phyloP scores from a whole-genome alignment of 305 asterid genomes.

The Fraxinus platypoda region DNA sequence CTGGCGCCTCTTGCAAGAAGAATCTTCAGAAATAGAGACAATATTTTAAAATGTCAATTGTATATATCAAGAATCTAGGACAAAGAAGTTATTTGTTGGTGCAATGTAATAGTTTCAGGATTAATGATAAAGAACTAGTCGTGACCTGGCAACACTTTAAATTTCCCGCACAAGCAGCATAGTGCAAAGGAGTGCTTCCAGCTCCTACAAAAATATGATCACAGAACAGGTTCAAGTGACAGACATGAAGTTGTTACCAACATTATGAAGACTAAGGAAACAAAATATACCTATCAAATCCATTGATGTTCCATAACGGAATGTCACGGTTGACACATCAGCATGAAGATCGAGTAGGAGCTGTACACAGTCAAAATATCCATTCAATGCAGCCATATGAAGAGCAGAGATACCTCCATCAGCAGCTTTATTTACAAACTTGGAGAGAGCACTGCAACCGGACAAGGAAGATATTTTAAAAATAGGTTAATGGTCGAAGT shows the following conservation, averaged over 20 bases:
- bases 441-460: constrained; percentile 65
- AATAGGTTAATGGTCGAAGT: background rate
- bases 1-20: constrained; percentile 88
- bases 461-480: constrained; percentile 11
- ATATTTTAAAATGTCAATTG: background rate
- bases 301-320: constrained; percentile 92
- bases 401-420: constrained; percentile 99
- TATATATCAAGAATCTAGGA: background rate
- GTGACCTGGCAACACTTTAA: constrained; percentile 93
- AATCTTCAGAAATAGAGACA: constrained; percentile 51
- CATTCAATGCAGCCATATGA: constrained; percentile 98
- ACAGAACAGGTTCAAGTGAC: constrained; percentile 9
- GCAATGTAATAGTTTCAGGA: background rate
- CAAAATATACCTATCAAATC: constrained; percentile 73
- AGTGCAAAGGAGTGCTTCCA: constrained; percentile 97
- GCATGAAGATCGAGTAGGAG: constrained; percentile 93
- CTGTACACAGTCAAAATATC: constrained; percentile 89
- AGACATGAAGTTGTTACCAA: constrained; percentile 11
- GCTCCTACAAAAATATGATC: constrained; percentile 52
- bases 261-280: constrained; percentile 4
- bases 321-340: constrained; percentile 71
- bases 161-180: constrained; percentile 99
- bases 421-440: constrained; percentile 89
- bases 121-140: constrained; percentile 7
- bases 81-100: background rate